A percentile compares a stretch with the other conserved stretches of the same genome.
Conservation (phyloP, 73 alveolate species). For the Tetrahymena malaccensis region DNA sequence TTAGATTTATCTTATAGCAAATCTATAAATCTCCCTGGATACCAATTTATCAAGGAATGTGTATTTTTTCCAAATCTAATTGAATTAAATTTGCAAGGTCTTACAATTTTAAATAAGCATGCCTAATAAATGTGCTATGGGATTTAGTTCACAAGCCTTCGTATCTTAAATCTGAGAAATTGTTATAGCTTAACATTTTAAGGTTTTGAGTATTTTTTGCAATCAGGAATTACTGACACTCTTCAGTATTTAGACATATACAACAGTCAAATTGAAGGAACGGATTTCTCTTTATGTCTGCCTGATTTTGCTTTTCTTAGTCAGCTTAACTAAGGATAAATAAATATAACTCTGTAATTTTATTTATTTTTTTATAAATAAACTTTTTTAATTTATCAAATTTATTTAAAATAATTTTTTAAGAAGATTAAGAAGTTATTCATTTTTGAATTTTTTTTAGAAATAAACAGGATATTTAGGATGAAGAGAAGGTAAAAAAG, state of each 20-base stretch:
- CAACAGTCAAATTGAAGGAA: background rate
- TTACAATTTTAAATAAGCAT: background rate
- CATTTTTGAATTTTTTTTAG: background rate
- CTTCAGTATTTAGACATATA: background rate
- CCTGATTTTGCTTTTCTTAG: background rate
- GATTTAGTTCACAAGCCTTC: background rate
- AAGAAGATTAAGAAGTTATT: too few species aligned
- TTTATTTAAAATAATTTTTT: too few species aligned
- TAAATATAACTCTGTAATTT: background rate
- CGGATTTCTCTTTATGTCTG: background rate
- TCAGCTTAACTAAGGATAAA: background rate
- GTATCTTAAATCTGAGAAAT: background rate
- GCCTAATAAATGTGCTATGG: background rate
- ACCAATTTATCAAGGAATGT: background rate
- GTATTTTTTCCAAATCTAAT: background rate
- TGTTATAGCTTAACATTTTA: background rate
- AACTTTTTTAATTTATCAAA: background rate
- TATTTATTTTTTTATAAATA: background rate
- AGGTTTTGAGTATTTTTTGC: background rate
- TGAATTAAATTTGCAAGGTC: background rate
- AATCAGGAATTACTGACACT: background rate
- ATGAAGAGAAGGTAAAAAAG: background rate
- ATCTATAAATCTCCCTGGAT: background rate
- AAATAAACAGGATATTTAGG: background rate
- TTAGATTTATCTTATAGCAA: background rate